Evolutionary conservation across 345 rosid species (phyloP).

Genomic region (Aethionema arabicum): DNA sequence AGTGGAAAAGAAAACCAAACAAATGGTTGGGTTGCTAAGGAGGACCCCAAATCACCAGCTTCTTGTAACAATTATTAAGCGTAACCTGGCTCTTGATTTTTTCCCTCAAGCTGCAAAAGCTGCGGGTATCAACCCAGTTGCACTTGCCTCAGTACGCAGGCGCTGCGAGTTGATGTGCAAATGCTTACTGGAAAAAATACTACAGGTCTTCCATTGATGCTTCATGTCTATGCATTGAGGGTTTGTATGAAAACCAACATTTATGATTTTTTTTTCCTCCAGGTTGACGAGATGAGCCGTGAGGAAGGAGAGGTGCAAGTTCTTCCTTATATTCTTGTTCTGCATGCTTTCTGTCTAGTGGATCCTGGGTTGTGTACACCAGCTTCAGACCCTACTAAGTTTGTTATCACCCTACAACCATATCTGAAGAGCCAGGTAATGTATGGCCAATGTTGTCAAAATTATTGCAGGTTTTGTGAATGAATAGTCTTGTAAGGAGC

Average conservation of each 20-base stretch:
- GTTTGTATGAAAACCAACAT: conserved; percentile 25
- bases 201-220: conserved; percentile 59
- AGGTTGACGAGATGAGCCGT: conserved; percentile 86
- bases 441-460: conserved; percentile 14
- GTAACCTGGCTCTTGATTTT: conserved; percentile 91
- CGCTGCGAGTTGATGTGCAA: conserved; percentile 97
- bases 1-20: conserved; percentile 88
- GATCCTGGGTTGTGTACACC: conserved; percentile 94
- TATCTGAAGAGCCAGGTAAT: conserved; percentile 94
- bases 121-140: conserved; percentile 87
- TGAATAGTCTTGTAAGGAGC: conserved; percentile 19
- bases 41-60: conserved; percentile 79
- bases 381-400: conserved; percentile 85
- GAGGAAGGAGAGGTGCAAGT: conserved; percentile 62
- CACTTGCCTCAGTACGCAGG: conserved; percentile 80
- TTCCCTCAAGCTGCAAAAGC: conserved; percentile 95
- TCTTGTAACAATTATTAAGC: conserved; percentile 83
- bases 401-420: conserved; percentile 91
- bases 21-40: conserved; percentile 86
- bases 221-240: conserved; percentile 18
- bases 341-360: conserved; percentile 94
- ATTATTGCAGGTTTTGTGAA: conserved; percentile 23
- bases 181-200: conserved; percentile 88
- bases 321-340: conserved; percentile 78
- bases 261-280: conserved; percentile 27